Evolutionary conservation across 2,329 filamentous ascomycete species (phyloP), one percentile per base, ranked within the genome.

Genomic region (Colletotrichum karsti): DNA sequence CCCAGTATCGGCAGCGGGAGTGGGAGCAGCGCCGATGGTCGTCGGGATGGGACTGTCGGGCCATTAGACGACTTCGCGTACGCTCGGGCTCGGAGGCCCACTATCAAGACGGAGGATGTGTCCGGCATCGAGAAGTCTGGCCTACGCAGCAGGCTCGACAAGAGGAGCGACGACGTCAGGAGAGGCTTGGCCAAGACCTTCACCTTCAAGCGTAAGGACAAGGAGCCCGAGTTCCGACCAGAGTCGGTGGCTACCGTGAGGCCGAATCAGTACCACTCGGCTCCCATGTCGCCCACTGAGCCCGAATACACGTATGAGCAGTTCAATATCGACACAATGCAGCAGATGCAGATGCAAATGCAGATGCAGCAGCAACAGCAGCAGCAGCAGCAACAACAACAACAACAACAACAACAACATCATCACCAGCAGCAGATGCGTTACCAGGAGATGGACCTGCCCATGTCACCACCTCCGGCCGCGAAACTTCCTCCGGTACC

Each of bases 61-160:
- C 75, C 79, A 1, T 74, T 82, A 69, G 77, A 84, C 20, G 83
- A 84, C 54, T 84, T 80, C 64, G 83, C 79, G 4, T 83, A 85
- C 54, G 80, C 79, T 3, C 78, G 82, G 10, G 78, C 78, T 0
- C 77, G 83, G 57, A 81, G 81, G 42, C 80, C 83, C 0, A 80
- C 80, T 9, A 75, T 85, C 70, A 82, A 80, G 73, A 82, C 83
- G 0, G 84, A 87, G 28, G 85, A 88, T 44, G 80, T 85, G 1
- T 85, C 84, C 1, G 84, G 82, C 7, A 87, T 89, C 55, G 86
- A 88, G 72, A 86, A 85, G 71, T 88, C 85, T 2, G 84, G 84
- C 0, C 78, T 89, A 54, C 80, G 87, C 50, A 84, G 78, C 48
- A 81, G 80, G 22, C 77, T 89, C 53, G 87, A 89, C 70, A 86